Conservation (phyloP, 495 filamentous ascomycete species). For the Tuber melanosporum region DNA sequence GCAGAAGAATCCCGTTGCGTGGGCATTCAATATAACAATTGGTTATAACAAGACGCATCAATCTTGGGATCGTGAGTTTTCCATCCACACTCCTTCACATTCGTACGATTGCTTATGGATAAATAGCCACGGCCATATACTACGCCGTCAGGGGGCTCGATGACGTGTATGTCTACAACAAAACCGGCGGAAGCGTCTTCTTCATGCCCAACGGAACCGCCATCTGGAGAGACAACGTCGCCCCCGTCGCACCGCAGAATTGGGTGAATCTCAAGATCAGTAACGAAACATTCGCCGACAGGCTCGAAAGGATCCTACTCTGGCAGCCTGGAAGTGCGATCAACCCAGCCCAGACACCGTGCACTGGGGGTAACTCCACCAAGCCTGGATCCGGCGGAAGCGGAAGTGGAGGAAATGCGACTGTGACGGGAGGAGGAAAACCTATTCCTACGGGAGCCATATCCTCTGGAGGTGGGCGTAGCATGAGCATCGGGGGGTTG, state of each 20-base stretch:
- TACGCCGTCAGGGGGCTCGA: constrained; percentile 42
- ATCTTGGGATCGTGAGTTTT: constrained; percentile 30
- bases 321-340: constrained; percentile 34
- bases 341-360: background rate
- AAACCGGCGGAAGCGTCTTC: constrained; percentile 30
- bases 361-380: background rate
- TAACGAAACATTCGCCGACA: constrained; percentile 35
- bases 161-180: constrained; percentile 40
- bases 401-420: background rate
- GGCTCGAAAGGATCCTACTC: constrained; percentile 37
- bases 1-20: constrained; percentile 38
- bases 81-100: background rate
- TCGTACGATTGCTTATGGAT: background rate
- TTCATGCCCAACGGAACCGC: constrained; percentile 33
- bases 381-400: background rate
- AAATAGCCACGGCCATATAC: constrained; percentile 33
- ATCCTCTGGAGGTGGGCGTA: background rate
- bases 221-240: constrained; percentile 29
- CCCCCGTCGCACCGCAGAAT: constrained; percentile 30
- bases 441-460: background rate
- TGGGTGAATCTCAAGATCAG: constrained; percentile 35
- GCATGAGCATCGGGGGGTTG: background rate
- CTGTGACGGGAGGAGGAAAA: background rate
- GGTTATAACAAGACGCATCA: constrained; percentile 16
- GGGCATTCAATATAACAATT: constrained; percentile 28